Conservation (phyloP, 805 yeast species). For the Danielozyma ontarioensis region DNA sequence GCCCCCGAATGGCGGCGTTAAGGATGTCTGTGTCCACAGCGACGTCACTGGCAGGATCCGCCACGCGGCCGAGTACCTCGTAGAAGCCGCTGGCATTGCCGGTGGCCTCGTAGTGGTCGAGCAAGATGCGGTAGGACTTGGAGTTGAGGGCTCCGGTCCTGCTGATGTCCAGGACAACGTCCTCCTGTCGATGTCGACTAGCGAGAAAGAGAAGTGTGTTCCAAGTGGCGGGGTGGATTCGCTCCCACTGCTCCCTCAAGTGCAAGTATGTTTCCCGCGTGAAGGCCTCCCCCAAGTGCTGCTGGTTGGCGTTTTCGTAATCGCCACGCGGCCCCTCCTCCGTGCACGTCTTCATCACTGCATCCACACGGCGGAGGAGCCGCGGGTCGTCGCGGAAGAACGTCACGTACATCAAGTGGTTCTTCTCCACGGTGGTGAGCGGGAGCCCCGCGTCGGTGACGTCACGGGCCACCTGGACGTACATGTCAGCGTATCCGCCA, state of each 20-base stretch:
- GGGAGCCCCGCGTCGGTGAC: constrained; percentile 20
- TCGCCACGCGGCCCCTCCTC: constrained; percentile 1
- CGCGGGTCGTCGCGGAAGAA: constrained; percentile 27
- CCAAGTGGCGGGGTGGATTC: constrained; percentile 11
- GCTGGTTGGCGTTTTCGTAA: not conserved
- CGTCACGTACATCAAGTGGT: constrained; percentile 19
- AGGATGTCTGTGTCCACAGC: not conserved
- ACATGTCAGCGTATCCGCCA: constrained; percentile 13
- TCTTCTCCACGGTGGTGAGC: constrained; percentile 25
- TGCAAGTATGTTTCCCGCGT: constrained; percentile 15
- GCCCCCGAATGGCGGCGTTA: not conserved
- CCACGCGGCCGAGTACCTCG: constrained; percentile 2
- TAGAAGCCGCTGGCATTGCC: constrained; percentile 1
- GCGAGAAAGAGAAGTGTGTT: constrained; percentile 25
- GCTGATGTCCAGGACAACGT: constrained; percentile 19
- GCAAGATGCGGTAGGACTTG: constrained; percentile 8
- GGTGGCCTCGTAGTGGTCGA: constrained; percentile 8
- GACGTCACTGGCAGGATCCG: too few relatives aligned
- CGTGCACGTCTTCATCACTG: constrained; percentile 1
- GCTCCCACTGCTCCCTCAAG: constrained; percentile 6
- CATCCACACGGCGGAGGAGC: constrained; percentile 12
- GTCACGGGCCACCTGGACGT: constrained; percentile 23
- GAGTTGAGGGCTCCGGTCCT: constrained; percentile 6
- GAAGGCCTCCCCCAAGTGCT: constrained; percentile 10
- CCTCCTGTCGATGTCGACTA: constrained; percentile 19